Evolutionary conservation across 2,329 filamentous ascomycete species (phyloP), one percentile per base, ranked within the genome.

Genomic region (Fusarium floridanum): DNA sequence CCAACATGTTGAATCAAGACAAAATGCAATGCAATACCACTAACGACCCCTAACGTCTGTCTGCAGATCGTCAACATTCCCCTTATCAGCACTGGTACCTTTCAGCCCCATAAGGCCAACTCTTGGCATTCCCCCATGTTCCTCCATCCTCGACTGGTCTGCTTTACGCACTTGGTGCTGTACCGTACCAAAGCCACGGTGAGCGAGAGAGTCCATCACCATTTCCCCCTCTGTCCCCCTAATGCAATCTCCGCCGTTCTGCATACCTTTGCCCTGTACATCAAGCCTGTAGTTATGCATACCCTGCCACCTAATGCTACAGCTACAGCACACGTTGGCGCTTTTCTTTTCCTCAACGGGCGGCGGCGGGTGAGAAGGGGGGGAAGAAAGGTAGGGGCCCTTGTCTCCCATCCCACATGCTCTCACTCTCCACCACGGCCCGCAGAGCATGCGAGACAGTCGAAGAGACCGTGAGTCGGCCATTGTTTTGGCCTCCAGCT

Each of bases 371-470:
- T 53, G 48, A 29, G 48, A 53, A 53, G 24, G 24, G 48, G 48
- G 24, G 17, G 29, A 17, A 56, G 29, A 34, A 56, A 24, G 45
- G 61, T 29, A 27, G 48, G 36, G 22, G 16, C 39, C 37, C 53
- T 29, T 53, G 53, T 29, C 22, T 48, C 37, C 20, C 39, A 22
- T 53, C 53, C 48, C 41, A 43, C 37, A 32, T 37, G 29, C 14
- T n/a, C 11, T 41, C 22, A 29, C 65, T 70, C 68, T 72, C 71
- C 72, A 64, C 71, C 39, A 69, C 64, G 71, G 64, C 64, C 71
- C 71, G 71, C 53, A 56, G 22, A 68, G 56, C 64, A 55, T 61
- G 34, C 39, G 53, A 70, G 50, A 61, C 39, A 48, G 48, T 27
- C 27, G 50, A 55, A 16, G 37, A 63, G 34, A 41, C 16, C 17